Evolutionary conservation across 2,329 filamentous ascomycete species (phyloP).

Genomic region (Huntiella moniliformis): DNA sequence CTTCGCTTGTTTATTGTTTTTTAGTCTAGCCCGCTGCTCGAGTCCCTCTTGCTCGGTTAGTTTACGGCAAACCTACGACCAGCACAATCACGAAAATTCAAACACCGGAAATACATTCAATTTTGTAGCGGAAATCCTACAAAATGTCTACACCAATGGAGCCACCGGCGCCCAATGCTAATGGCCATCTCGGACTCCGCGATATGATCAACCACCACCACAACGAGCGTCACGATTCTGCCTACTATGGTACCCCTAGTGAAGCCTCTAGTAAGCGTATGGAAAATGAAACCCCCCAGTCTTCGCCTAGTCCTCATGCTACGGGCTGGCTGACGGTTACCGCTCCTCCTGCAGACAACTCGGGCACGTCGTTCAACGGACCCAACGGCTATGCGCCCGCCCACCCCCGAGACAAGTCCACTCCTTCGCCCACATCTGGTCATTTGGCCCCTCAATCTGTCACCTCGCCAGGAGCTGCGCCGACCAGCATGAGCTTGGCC

Average conservation of each 20-base stretch:
- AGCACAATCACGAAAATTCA: background rate
- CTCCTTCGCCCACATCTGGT: constrained; percentile 30
- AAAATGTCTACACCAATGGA: constrained; percentile 2
- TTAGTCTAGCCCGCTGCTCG: background rate
- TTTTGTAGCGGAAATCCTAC: background rate
- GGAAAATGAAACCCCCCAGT: constrained; percentile 12
- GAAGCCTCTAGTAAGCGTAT: constrained; percentile 12
- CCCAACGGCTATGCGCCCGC: constrained; percentile 14
- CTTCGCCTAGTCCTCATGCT: constrained; percentile 10
- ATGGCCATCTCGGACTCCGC: constrained; percentile 8
- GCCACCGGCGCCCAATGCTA: constrained; percentile 2
- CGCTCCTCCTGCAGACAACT: constrained; percentile 21
- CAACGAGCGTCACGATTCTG: constrained; percentile 10
- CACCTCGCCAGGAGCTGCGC: constrained; percentile 33
- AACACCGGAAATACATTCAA: background rate
- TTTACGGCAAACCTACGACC: no score
- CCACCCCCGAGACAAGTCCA: constrained; percentile 26
- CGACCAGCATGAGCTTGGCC: constrained; percentile 46
- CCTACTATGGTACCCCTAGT: constrained; percentile 12
- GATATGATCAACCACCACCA: constrained; percentile 10
- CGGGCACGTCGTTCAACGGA: constrained; percentile 21
- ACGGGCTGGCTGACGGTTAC: constrained; percentile 12
- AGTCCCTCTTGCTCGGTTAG: constrained; percentile 6
- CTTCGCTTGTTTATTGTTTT: background rate
- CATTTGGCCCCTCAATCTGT: constrained; percentile 33